Base-by-base conservation (phyloP, 2,329 filamentous ascomycete species). In the Talaromyces sp. region DNA sequence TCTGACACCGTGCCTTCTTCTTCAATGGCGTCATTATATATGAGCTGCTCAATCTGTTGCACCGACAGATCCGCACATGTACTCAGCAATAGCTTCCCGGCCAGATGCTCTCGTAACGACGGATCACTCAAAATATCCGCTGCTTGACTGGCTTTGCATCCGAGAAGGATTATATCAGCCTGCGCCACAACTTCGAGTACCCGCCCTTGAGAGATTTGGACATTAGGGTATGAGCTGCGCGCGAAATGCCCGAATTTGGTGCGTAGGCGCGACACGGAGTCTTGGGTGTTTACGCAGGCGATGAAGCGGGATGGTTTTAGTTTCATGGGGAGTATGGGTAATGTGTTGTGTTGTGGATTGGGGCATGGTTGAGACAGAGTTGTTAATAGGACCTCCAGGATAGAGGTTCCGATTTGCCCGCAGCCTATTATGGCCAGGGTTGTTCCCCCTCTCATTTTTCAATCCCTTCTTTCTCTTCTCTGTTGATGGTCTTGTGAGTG, bases 81-180 rank as follows among this genome's bases (percentile, higher is more conserved):
- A 19, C 64, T 66, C 41, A 66, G 39, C 5, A 66, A 22, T 31
- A 66, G 22, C 39, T 66, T 66, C 3, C 64, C 60, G 1, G 52
- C 52, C 6, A 66, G 16, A 37, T 33, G 16, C 27, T 59, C 64
- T 27, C 50, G 41, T 13, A 66, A 52, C 5, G 54, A 27, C 9
- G 60, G 27, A 19, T 66, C 64, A 10, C 59, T 24, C 6, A 66
- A 52, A 10, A 66, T 62, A 35, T 62, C 39, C 9, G 52, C 35
- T 27, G 59, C 64, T 31, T 59, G 39, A 35, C 19, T 47, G 9
- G 58, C n/a, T 41, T 50, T 43, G 24, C 59, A 62, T 9, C 59
- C 43, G 45, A 66, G 64, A n/a, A 66, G 54, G 59, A 66, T 54
- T 22, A 66, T 45, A 35, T 66, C 64, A 8, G 64, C 64, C 52